Base-by-base conservation (phyloP, 2,329 filamentous ascomycete genomes). In the Piedraia hortae region DNA sequence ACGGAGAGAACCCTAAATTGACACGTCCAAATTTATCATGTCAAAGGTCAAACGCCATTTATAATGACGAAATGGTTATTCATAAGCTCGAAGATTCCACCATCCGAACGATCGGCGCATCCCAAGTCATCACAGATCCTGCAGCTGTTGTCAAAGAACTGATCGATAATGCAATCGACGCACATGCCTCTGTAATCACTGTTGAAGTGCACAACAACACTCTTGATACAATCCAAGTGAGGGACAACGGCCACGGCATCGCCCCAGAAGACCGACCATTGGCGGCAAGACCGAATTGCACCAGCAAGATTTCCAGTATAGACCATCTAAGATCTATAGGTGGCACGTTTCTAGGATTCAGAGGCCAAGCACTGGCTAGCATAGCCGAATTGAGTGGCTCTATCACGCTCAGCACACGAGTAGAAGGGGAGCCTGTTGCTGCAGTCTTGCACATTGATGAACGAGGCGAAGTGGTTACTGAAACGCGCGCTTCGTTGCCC, bases 231-330 rank as follows among this genome's bases (percentile, higher is more conserved):
- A 58, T 82, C 16, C 60, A 71, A 34, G 61, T 78, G 21, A 56
- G 60, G 19, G 69, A 75, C 39, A 73, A 78, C 43, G 72, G 73
- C n/a, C 49, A 55, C 25, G 72, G 73, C 7, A 73, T 82, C 27
- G 47, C 50, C 9, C 41, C 52, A 1, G 53, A 58, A 12, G 70
- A 78, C 37, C 61, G 65, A 16, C 44, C 55, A 9, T 39, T 53
- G 4, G 50, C 75, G 2, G 70, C 67, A n/a, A 56, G 55, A 23
- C 54, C 53, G n/a, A 60, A 66, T 14, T 59, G 70, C 34, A 80
- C 73, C 1, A 78, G 69, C 50, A 82, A 80, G 44, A 53, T 80
- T 19, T 48, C 46, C 21, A 48, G 47, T n/a, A 59, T 70, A 26
- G 52, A 61, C 1, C 67, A 78, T 21, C 46, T 78, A 16, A 50